These are phyloP conservation scores for Trapa incisa DNA, from an alignment of 345 rosid genomes.

Conservation along the genomic window DNA sequence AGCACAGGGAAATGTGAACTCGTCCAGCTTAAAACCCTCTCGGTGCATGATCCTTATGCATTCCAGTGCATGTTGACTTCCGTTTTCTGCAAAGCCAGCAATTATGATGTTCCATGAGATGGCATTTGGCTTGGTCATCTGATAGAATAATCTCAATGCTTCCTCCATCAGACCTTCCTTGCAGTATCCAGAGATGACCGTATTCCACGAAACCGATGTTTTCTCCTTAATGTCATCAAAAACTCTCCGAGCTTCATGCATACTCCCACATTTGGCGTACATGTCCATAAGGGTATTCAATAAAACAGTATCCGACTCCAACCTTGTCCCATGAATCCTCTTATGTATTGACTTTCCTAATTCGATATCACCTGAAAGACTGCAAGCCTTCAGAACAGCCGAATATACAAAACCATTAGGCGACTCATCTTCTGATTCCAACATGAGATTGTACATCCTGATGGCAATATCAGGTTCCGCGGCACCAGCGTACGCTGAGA, in stretches of 20 bases:
- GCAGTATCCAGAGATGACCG: slow-evolving; percentile 54
- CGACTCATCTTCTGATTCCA: slow-evolving; percentile 20
- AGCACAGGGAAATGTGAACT: slow-evolving; percentile 52
- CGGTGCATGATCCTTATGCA: slow-evolving; percentile 45
- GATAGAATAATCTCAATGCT: slow-evolving; percentile 40
- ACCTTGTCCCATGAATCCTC: slow-evolving; percentile 21
- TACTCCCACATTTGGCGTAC: slow-evolving; percentile 56
- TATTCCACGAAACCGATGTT: slow-evolving; percentile 58
- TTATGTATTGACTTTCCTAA: slow-evolving; percentile 41
- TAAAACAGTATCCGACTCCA: slow-evolving; percentile 41
- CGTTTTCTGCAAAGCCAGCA: slow-evolving; percentile 48
- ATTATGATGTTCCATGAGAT: slow-evolving; percentile 65
- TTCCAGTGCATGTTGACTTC: slow-evolving; percentile 35
- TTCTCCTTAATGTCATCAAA: slow-evolving; percentile 26
- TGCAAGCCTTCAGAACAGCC: slow-evolving; percentile 49
- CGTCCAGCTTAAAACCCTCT: slow-evolving; percentile 45
- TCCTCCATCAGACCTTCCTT: slow-evolving; percentile 43
- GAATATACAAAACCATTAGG: slow-evolving; percentile 60
- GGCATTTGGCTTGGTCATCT: slow-evolving; percentile 32
- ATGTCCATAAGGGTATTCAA: slow-evolving; percentile 62
- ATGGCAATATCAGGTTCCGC: slow-evolving; percentile 37
- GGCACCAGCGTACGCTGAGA: slow-evolving; percentile 30
- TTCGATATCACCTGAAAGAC: slow-evolving; percentile 40
- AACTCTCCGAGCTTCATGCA: slow-evolving; percentile 36
- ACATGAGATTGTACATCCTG: slow-evolving; percentile 28